Base-by-base conservation (phyloP, 345 rosid species). In the Salix arbutifolia region DNA sequence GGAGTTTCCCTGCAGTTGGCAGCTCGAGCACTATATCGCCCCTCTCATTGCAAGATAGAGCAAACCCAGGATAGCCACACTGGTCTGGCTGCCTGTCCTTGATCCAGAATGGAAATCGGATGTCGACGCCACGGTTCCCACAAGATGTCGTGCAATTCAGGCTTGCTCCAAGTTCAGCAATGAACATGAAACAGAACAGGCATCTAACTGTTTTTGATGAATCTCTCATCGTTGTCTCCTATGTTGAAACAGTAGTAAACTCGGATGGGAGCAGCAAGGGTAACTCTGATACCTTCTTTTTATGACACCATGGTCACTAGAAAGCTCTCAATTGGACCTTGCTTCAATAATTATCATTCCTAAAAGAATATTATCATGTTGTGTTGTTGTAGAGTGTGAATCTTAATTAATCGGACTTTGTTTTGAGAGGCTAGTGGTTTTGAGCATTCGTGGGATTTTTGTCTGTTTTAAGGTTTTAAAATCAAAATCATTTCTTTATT, bases 81-180 rank as follows among this genome's bases (percentile, higher is more conserved):
- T 33, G 42, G 0, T 66, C 66, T 23, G 78, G 78, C 2, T 75
- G 78, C 35, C 42, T 44, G 25, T 67, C 56, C 30, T 67, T 19
- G 66, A 75, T 28, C 37, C 72, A 9, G 72, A 75, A 75, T n/a
- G 78, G 78, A 37, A 75, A 75, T 50, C 78, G 71, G 26, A 75
- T 52, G 4, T 21, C 8, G 0, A 65, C 44, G 18, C 76, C 76
- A 6, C 5, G 21, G 25, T 52, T 50, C n/a, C 72, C 33, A 40
- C 78, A 75, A 10, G 72, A 67, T 75, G 25, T 52, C 23, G 35
- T 44, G 50, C 67, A 75, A 37, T 52, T 25, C 2, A 21, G 37
- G 16, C 66, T 18, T 7, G 0, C 65, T 33, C 78, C 78, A 75
- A n/a, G 50, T 42, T 21, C 11, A n/a, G 52, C 42, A 33, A 53